These are phyloP conservation scores for Suillus luteus DNA, from an alignment of 768 basidiomycete species.

Conservation along the genomic window DNA sequence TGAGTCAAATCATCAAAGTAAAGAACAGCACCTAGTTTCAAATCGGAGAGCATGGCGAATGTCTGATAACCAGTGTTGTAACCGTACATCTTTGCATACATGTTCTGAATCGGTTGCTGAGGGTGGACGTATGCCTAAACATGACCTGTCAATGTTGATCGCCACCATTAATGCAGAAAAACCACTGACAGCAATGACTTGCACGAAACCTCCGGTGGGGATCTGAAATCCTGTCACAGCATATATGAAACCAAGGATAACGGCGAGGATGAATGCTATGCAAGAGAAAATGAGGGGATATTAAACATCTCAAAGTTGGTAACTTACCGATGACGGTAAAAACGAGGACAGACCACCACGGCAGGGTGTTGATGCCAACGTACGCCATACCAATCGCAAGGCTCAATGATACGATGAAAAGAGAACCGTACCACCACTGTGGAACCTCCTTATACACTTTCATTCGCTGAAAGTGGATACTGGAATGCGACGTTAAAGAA, in stretches of 20 bases:
- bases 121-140: constrained; percentile 31
- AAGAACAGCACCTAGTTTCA: constrained; percentile 11
- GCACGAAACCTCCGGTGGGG: constrained; percentile 17
- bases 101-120: constrained; percentile 28
- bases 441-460: constrained; percentile 55
- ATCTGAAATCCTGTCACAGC: constrained; percentile 19
- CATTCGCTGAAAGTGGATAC: constrained; percentile 42
- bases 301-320: constrained; percentile 16
- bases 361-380: constrained; percentile 44
- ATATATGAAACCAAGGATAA: constrained; percentile 42
- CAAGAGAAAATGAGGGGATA: constrained; percentile 18
- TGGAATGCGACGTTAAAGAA: not conserved
- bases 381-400: constrained; percentile 52
- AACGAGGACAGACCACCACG: constrained; percentile 54
- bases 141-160: constrained; percentile 13
- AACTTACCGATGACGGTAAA: constrained; percentile 43
- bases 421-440: constrained; percentile 49
- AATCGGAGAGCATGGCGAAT: constrained; percentile 51
- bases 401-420: constrained; percentile 48
- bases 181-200: constrained; percentile 17
- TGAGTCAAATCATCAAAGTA: constrained; percentile 13
- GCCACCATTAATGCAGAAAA: constrained; percentile 4
- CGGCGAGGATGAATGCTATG: constrained; percentile 34
- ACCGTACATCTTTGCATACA: constrained; percentile 59
- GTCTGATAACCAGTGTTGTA: constrained; percentile 56